These are phyloP conservation scores for Fomitopsis serialis DNA, from an alignment of 768 basidiomycete genomes.

Conservation along the genomic window DNA sequence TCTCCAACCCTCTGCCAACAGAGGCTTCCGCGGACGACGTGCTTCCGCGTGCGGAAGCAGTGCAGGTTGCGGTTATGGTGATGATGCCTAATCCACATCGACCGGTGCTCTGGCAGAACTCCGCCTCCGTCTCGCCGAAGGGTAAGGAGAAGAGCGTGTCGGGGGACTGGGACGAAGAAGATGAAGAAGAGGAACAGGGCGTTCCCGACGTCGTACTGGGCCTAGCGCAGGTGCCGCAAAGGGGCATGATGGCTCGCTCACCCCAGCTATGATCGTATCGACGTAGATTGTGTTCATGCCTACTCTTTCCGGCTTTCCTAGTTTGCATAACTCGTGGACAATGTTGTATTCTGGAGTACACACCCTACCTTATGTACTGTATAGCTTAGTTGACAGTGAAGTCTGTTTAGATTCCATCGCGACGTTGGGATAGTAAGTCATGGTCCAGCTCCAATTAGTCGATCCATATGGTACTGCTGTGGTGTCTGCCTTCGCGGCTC, in stretches of 20 bases:
- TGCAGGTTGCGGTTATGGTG: constrained; percentile 53
- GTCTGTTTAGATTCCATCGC: no score
- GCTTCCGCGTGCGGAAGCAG: constrained; percentile 22
- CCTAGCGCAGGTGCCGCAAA: constrained; percentile 31
- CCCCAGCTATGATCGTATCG: no score
- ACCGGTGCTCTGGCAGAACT: constrained; percentile 6
- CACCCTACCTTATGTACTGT: no score
- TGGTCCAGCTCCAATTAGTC: no score
- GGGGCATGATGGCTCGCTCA: no score
- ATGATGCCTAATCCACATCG: constrained; percentile 45
- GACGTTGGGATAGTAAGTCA: no score
- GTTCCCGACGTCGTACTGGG: constrained; percentile 50
- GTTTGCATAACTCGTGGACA: no score
- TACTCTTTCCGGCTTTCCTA: no score
- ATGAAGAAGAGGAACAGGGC: constrained; percentile 25
- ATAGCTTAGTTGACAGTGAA: no score
- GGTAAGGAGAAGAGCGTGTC: constrained; percentile 19
- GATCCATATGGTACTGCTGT: not conserved
- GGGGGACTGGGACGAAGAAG: constrained; percentile 18
- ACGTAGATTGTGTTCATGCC: no score
- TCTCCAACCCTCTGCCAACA: not conserved
- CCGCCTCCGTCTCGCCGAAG: constrained; percentile 8
- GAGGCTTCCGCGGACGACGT: constrained; percentile 1
- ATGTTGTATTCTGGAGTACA: no score
- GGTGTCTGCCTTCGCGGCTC: no score